Percentiles rank a stretch among this genome's conserved stretches.
phyloP scores from a whole-genome alignment of 2,329 filamentous ascomycete genomes.

The Phialophora chinensis region DNA sequence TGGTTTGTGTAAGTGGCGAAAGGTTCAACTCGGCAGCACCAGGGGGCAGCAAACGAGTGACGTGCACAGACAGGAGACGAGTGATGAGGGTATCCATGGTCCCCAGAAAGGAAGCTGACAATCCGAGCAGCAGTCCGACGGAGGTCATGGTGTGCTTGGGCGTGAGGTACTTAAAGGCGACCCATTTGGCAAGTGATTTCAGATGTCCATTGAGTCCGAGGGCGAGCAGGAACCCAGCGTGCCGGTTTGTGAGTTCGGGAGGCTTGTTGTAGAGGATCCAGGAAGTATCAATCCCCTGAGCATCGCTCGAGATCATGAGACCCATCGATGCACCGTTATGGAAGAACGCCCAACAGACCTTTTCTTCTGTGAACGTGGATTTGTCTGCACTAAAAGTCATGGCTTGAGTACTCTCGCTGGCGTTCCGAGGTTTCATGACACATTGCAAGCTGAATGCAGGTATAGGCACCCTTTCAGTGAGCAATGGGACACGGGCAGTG shows the following conservation, averaged over 20 bases:
- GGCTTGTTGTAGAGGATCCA: conserved; percentile 99
- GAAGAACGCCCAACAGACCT: conserved; percentile 98
- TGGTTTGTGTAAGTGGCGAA: conserved; percentile 90
- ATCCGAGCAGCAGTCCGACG: conserved; percentile 87
- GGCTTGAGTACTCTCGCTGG: conserved; percentile 57
- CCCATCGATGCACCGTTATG: conserved; percentile 95
- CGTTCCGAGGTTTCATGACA: conserved; percentile 87
- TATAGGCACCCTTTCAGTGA: conserved; percentile 91
- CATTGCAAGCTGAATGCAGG: conserved; percentile 91
- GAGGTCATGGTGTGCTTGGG: conserved; percentile 99
- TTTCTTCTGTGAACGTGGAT: conserved; percentile 86
- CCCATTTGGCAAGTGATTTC: conserved; percentile 94
- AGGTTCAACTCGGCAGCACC: conserved; percentile 94
- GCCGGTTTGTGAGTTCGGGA: conserved; percentile 88
- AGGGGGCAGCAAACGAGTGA: conserved; percentile 89
- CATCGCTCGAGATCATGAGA: conserved; percentile 84
- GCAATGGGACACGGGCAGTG: conserved; percentile 80
- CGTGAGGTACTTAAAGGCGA: conserved; percentile 98
- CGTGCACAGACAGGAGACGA: conserved; percentile 89
- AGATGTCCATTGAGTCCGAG: conserved; percentile 93
- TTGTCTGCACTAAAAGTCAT: conserved; percentile 82
- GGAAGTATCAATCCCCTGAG: conserved; percentile 93
- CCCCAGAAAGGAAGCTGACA: conserved; percentile 91
- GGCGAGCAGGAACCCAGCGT: conserved; percentile 90
- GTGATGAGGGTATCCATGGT: conserved; percentile 98